These are phyloP conservation scores for Mrakia blollopis DNA, from an alignment of 768 basidiomycete genomes.

Conservation along the genomic window DNA sequence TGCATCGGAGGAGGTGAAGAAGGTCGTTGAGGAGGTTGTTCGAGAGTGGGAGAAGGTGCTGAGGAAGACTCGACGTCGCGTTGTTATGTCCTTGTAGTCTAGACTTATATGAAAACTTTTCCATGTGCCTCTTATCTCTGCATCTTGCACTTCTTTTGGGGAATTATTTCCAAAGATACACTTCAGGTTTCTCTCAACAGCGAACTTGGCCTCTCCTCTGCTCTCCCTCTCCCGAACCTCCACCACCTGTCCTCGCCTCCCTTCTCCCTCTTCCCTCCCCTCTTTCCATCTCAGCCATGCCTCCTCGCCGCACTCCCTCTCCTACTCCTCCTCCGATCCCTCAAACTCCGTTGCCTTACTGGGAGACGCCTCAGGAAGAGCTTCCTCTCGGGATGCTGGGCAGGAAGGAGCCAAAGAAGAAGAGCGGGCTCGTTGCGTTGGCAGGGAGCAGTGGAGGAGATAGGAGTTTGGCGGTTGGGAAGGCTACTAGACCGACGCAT, in stretches of 20 bases:
- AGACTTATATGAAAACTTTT: no score
- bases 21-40: not conserved
- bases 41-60: not conserved
- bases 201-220: no score
- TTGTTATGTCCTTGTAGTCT: no score
- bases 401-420: not conserved
- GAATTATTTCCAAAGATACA: not conserved
- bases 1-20: not conserved
- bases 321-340: not conserved
- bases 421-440: not conserved
- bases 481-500: conserved; percentile 4
- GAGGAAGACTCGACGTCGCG: not conserved
- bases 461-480: not conserved
- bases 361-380: not conserved
- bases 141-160: no score
- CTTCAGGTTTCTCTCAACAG: not conserved
- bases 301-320: not conserved
- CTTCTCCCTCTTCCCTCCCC: no score
- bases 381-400: not conserved
- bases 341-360: not conserved
- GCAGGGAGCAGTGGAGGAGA: not conserved
- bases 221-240: not conserved
- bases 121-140: no score
- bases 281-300: not conserved
- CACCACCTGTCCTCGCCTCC: not conserved